Evolutionary conservation across 2,329 filamentous ascomycete genomes (phyloP), one percentile per base, ranked within the genome.

Genomic region (Balansia obtecta): DNA sequence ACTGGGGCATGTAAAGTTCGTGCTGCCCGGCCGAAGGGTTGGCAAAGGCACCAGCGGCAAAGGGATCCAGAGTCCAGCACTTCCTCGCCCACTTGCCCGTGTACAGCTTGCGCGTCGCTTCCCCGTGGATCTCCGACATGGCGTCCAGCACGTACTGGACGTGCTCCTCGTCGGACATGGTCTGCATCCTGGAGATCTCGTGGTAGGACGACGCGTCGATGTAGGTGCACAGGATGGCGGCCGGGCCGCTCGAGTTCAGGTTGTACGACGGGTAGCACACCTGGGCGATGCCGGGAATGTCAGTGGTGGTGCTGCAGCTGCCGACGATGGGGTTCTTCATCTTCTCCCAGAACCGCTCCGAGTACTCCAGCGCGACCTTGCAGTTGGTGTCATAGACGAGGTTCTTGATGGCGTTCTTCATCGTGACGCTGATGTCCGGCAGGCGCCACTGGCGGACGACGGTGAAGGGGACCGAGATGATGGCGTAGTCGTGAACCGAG

Each of bases 251-350:
- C 40, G 73, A 72, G 66, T 85, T 86, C 61, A 86, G 69, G 54
- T 79, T 71, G 67, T 85, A 85, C 6, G 76, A 75, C 0, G 83
- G 83, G 63, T 85, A 86, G 70, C 81, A 85, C 53, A 84, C 71
- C 44, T 65, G 72, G 22, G 79, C 77, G 50, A 85, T 72, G 27
- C 78, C 77, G 0, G 79, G 72, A 50, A 84, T 82, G 55, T 84
- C 76, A 1, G 72, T 75, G 0, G 56, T 55, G 3, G 71, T 71
- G 44, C 74, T 76, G 59, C 82, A 86, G 7, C 81, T 79, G 12
- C 84, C 83, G 52, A 77, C 71, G 61, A 87, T 86, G 5, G 74
- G 73, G 45, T 68, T 69, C 32, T 66, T 61, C 46, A 65, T 65
- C 51, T 72, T 68, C 58, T 78, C 74, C 75, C 74, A 79, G 67